Percentiles rank a stretch among this genome's conserved stretches.
Conservation (phyloP, 257 asterid genomes). For the Solanum pimpinellifolium region DNA sequence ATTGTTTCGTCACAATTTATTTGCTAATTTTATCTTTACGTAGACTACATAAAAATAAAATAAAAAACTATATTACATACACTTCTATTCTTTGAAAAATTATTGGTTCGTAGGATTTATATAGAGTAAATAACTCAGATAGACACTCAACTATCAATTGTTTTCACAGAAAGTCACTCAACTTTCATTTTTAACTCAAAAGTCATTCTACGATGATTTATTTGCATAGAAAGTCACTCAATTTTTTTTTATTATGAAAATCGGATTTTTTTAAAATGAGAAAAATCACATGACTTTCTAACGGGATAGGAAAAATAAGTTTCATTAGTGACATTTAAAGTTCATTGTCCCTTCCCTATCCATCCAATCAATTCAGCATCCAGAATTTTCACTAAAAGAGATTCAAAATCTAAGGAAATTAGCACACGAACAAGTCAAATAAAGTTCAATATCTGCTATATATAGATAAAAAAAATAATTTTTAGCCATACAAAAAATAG, state of each 20-base stretch:
- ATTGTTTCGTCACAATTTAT: not conserved
- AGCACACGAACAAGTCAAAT: not conserved
- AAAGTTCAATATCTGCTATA: accelerated
- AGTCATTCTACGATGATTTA: too few species aligned
- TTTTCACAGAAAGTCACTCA: too few species aligned
- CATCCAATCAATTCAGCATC: accelerated
- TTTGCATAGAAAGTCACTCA: too few species aligned
- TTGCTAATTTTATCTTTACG: not conserved
- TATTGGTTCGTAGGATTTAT: not conserved
- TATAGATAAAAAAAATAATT: accelerated
- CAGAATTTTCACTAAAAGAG: not conserved
- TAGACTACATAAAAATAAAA: not conserved
- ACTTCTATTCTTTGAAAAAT: not conserved
- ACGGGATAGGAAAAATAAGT: not conserved
- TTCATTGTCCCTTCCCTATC: not conserved
- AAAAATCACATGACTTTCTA: not conserved
- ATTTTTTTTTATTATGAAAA: not conserved
- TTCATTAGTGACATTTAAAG: not conserved
- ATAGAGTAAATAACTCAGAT: too few species aligned
- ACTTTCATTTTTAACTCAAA: too few species aligned
- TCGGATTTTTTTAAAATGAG: accelerated
- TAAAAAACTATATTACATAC: not conserved
- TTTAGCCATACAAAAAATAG: too few species aligned
- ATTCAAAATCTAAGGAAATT: too few species aligned
- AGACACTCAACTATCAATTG: too few species aligned